phyloP scores from a whole-genome alignment of 2,329 filamentous ascomycete genomes.

The Ceratocystiopsis brevicomis region DNA sequence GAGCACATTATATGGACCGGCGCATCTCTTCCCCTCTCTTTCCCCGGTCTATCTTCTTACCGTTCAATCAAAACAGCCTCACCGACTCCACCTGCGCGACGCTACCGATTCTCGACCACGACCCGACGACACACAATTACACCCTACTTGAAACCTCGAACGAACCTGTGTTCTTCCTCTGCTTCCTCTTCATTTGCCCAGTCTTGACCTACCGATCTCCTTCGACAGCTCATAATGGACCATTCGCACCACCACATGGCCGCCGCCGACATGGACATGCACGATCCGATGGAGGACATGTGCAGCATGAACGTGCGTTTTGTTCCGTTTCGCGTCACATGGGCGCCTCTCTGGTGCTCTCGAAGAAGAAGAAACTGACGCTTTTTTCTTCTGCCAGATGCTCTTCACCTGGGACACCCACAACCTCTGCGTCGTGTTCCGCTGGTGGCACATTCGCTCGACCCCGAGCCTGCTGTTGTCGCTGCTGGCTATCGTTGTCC shows the following conservation, averaged over 20 bases:
- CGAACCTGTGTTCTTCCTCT: no score
- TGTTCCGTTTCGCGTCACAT: no score
- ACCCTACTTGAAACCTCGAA: no score
- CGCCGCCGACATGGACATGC: conserved; percentile 37
- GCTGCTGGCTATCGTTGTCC: conserved; percentile 59
- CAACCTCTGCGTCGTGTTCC: conserved; percentile 92
- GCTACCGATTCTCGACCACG: not conserved
- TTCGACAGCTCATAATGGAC: conserved; percentile 17
- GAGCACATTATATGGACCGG: no score
- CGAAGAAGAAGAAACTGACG: no score
- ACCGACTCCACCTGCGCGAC: not conserved
- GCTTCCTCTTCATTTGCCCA: not conserved
- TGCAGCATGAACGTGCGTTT: conserved; percentile 78
- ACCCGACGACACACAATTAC: not conserved
- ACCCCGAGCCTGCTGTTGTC: conserved; percentile 61
- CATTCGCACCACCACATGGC: conserved; percentile 27
- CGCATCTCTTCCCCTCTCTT: no score
- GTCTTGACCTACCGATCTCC: not conserved
- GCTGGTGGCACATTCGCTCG: conserved; percentile 68
- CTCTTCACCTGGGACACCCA: conserved; percentile 91
- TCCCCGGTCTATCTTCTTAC: no score
- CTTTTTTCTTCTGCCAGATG: conserved; percentile 42
- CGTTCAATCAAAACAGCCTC: no score
- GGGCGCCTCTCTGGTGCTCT: no score
- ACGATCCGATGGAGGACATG: conserved; percentile 24